Base-by-base conservation (phyloP, 208 protist species). In the Phytomonas sp. region DNA sequence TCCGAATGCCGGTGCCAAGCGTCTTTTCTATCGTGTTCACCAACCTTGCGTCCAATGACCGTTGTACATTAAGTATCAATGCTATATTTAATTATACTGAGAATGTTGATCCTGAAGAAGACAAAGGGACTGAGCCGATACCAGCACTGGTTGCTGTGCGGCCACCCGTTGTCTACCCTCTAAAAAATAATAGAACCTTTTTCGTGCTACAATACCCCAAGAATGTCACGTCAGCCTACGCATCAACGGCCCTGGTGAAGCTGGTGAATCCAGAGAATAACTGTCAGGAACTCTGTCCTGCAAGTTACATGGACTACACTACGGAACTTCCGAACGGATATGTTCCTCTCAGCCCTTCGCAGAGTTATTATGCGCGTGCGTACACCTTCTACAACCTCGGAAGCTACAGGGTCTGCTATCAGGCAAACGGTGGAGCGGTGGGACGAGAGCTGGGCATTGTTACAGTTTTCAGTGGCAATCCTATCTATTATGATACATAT, bases 401-500 rank as follows among this genome's bases (percentile, higher is more conserved):
- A 23, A 78, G 71, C 11, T 90, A 83, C 70, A 73, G 77, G 4
- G 43, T 94, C 60, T 94, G 88, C 76, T 87, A 81, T 74, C 67
- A 72, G n/a, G 3, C 17, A 20, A 31, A 26, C 20, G 53, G 40
- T 29, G 61, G 34, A 23, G 33, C 2, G 20, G 46, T 17, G 31
- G 53, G 67, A 1, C 29, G 69, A 28, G 79, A 85, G 71, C 43
- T 94, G 31, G 83, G 79, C 5, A 60, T 83, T 32, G 37, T 94
- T 65, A 83, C 77, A 4, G 80, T 80, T n/a, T 94, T 85, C 70
- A 77, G 74, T 0, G 79, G 81, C 26, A 94, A 94, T 77, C 83
- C 83, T 3, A 53, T 77, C 4, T 91, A 91, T 74, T 94, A 89
- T 59, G 72, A 88, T 26, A 62, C 92, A 32, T 69, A 91, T 56